Evolutionary conservation across 2,329 filamentous ascomycete genomes (phyloP), one percentile per base, ranked within the genome.

Genomic region (Chaetomium olivaceum): DNA sequence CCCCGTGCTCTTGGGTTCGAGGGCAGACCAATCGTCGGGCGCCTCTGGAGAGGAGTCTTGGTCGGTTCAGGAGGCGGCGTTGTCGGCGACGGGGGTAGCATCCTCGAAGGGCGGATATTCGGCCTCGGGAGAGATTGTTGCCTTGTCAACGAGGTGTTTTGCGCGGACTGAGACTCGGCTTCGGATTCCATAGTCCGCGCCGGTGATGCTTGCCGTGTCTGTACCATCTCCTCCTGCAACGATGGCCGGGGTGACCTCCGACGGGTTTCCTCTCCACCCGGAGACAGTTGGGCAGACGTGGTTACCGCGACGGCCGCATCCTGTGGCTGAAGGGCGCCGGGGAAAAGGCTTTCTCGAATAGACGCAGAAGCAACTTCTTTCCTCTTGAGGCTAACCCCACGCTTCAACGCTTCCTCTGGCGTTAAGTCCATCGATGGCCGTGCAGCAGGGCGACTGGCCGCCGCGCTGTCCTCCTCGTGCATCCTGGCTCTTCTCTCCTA

Each of bases 241-340:
- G 74, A 70, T 9, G 80, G 77, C 56, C 80, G 76, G 19, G 85
- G 84, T 1, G 85, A 87, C 55, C 85, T 78, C 69, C 82, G 79
- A 12, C 84, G 79, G 31, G 86, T 70, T 52, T 80, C 81, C 7
- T 85, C 83, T 4, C 76, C 73, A 2, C 79, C 80, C 0, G 84
- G 84, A 4, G 85, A 87, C 7, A 83, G 73, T 70, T 85, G 80
- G 8, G 80, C 77, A 1, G 80, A 82, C 12, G 81, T 82, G 4
- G 80, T 81, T 14, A 74, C 76, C 1, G 78, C 81, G 58, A 76
- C 58, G 43, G 52, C 75, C 4, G 33, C 39, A 46, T 56, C 59
- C 2, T 74, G 36, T 72, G 76, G 60, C 63, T 72, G 23, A 70
- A 69, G 64, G 67, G 70, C 63, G 36, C 61, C 68, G 54, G 68